Evolutionary conservation across 208 protist genomes (phyloP).

Genomic region (Leishmania aethiopica): DNA sequence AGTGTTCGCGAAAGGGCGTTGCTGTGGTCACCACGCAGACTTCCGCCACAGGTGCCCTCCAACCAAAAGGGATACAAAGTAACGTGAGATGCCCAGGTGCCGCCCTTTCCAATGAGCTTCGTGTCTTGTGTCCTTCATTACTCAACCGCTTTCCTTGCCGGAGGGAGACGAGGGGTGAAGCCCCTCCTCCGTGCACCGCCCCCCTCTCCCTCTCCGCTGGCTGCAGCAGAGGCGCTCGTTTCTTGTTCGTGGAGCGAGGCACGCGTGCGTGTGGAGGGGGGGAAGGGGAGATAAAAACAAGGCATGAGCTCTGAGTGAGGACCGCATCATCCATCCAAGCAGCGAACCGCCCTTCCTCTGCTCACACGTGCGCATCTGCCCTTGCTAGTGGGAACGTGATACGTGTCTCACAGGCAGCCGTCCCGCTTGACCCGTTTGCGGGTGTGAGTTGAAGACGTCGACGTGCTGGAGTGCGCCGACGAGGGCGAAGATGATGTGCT

Average conservation of each 20-base stretch:
- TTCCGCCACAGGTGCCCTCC: not conserved
- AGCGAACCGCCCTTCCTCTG: not conserved
- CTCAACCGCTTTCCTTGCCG: not conserved
- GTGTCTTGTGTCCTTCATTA: not conserved
- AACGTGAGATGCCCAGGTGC: not conserved
- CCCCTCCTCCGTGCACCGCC: not conserved
- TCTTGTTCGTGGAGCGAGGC: not conserved
- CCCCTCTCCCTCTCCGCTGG: not conserved
- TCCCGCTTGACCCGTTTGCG: conserved; percentile 1
- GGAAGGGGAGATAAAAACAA: not conserved
- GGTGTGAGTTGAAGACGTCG: not conserved
- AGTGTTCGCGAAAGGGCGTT: not conserved
- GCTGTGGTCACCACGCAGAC: not conserved
- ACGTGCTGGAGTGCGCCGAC: not conserved
- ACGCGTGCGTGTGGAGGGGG: not conserved
- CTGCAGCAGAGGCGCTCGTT: not conserved
- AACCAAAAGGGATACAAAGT: not conserved
- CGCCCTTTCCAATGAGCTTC: not conserved
- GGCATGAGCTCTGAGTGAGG: not conserved
- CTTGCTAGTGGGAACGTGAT: not conserved
- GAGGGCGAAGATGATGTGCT: not conserved
- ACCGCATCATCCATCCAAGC: not conserved
- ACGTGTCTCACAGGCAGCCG: not conserved
- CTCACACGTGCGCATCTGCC: not conserved
- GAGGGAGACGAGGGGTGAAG: not conserved